These are phyloP conservation scores for Amanita pseudoporphyria DNA, from an alignment of 768 basidiomycete species.

Conservation along the genomic window DNA sequence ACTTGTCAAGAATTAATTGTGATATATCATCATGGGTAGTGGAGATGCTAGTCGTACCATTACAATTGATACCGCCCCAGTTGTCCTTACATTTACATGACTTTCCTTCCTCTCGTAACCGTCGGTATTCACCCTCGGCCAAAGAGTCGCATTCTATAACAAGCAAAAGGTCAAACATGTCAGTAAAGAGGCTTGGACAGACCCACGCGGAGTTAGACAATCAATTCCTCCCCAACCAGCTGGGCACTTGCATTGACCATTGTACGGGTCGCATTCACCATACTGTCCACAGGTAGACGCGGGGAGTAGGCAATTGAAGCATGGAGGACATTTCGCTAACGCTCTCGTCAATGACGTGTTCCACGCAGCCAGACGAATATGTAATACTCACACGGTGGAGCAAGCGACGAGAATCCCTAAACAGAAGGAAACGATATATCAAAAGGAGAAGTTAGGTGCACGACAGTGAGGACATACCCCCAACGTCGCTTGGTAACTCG, in stretches of 20 bases:
- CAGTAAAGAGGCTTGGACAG: neutral
- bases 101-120: conserved; percentile 65
- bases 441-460: neutral
- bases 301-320: conserved; percentile 94
- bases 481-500: neutral
- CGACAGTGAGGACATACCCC: neutral
- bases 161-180: conserved; percentile 6
- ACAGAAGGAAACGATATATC: neutral
- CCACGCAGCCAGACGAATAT: neutral
- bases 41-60: conserved; percentile 42
- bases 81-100: conserved; percentile 88
- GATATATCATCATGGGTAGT: neutral
- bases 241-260: conserved; percentile 95
- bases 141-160: conserved; percentile 84
- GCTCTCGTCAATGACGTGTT: neutral
- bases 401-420: conserved; percentile 14
- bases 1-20: conserved; percentile 36
- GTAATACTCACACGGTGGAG: conserved; percentile 13
- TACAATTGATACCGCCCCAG: conserved; percentile 96
- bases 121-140: conserved; percentile 79
- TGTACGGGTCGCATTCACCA: conserved; percentile 81
- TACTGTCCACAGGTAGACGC: conserved; percentile 90
- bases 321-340: conserved; percentile 68
- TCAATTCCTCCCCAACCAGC: conserved; percentile 98
- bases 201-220: conserved; percentile 84